A percentile compares a stretch with the other conserved stretches of the same genome.
phyloP scores from a whole-genome alignment of 208 protist genomes.

The Herpetomonas samuelpessoai region DNA sequence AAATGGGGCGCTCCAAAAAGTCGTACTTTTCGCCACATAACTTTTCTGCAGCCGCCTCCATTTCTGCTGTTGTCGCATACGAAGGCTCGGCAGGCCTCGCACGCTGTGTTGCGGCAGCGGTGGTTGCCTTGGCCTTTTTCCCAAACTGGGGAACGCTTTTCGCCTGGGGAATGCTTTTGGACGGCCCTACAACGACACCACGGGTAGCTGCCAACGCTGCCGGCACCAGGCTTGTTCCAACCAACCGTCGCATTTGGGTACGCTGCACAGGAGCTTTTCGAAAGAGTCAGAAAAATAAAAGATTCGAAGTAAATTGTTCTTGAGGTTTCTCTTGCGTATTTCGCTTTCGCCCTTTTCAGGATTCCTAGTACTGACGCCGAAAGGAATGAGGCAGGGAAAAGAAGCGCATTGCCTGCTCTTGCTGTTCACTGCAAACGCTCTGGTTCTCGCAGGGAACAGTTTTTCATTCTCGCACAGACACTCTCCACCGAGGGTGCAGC shows the following conservation, averaged over 20 bases:
- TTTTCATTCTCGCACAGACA: no score
- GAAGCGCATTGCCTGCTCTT: no score
- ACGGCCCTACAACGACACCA: conserved; percentile 30
- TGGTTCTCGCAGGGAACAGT: no score
- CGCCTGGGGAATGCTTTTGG: conserved; percentile 18
- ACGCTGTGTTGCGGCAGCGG: not conserved
- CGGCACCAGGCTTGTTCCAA: not conserved
- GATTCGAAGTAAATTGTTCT: no score
- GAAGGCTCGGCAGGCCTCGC: not conserved
- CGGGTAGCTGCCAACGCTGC: conserved; percentile 6
- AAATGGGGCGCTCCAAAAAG: conserved; percentile 65
- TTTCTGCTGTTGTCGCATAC: conserved; percentile 6
- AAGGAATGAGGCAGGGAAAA: no score
- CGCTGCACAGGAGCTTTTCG: no score
- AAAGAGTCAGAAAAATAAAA: no score
- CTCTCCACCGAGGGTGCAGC: no score
- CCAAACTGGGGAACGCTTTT: conserved; percentile 32
- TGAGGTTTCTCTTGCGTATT: no score
- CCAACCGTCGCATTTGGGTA: conserved; percentile 25
- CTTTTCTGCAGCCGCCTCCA: conserved; percentile 50
- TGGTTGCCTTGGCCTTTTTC: not conserved
- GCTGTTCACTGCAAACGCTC: no score
- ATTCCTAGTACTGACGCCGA: no score
- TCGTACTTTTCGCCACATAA: conserved; percentile 68
- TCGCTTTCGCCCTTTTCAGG: no score